Base-by-base conservation (phyloP, 805 yeast genomes). In the Lipomyces orientalis region DNA sequence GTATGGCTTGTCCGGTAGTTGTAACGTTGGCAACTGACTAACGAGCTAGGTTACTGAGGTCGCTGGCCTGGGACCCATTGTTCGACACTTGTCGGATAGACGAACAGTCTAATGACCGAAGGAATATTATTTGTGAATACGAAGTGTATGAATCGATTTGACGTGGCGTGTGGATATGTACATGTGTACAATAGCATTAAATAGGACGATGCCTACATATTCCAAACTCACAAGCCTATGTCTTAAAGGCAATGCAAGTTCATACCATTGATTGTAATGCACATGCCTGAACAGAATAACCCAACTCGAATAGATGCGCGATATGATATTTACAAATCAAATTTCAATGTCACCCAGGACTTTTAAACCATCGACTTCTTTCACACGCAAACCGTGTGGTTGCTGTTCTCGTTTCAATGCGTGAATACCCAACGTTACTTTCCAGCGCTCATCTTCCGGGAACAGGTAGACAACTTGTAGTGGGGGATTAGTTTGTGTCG, bases 51-150 rank as follows among this genome's bases (percentile, higher is more conserved):
- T 94, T 22, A 88, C 91, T 49, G 96, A 90, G 69, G 81, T 86
- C 25, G 86, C 93, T 16, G 98, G 98, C 22, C 88, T 90, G 76
- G 97, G 97, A 12, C 90, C 97, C 55, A 88, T 95, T 73, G 90
- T 90, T 61, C 87, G 97, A 73, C 93, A 87, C 78, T 83, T 93
- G 79, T 86, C 92, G 55, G 98, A 94, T 79, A 87, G 97, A 81
- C 85, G 95, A 77, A 86, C 91, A 4, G 89, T 91, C 43, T 91
- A 78, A 76, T 51, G 31, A 22, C 14, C 8, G 5, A 51, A n/a
- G 4, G n/a, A 2, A 49, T 58, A 60, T 25, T 1, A 25, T 37
- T 37, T 43, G 22, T 19, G 33, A 34, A 33, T 65, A 62, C 43
- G 62, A n/a, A 16, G 49, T 43, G 16, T 16, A 16, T 16, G 49